These are phyloP conservation scores for Alternaria brassicae DNA, from an alignment of 2,329 filamentous ascomycete genomes.

Conservation along the genomic window DNA sequence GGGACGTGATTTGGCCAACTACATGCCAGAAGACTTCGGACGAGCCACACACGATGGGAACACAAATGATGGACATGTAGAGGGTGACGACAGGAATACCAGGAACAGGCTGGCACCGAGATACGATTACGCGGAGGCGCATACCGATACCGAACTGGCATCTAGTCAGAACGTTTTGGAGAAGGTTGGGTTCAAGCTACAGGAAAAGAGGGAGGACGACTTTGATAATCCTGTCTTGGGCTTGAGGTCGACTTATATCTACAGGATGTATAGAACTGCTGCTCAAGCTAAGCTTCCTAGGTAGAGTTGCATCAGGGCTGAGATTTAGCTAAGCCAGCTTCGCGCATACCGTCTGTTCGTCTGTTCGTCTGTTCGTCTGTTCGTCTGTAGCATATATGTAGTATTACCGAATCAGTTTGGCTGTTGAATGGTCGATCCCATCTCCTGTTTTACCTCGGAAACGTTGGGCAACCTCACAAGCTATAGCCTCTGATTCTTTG, in stretches of 20 bases:
- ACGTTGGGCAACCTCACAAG: slow-evolving; percentile 3
- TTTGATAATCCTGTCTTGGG: slow-evolving; percentile 49
- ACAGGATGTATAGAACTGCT: slow-evolving; percentile 36
- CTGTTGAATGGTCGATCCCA: neutral
- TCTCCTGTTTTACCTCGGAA: slow-evolving; percentile 3
- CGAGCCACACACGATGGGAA: slow-evolving; percentile 2
- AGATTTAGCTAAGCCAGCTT: neutral
- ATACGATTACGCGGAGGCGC: slow-evolving; percentile 49
- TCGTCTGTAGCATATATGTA: neutral
- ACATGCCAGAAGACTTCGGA: neutral
- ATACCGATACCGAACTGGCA: slow-evolving; percentile 59
- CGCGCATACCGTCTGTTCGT: neutral
- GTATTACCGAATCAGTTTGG: neutral
- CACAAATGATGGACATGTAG: neutral
- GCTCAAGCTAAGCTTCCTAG: neutral
- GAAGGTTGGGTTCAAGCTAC: slow-evolving; percentile 63
- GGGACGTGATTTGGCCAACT: neutral
- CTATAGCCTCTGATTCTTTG: neutral
- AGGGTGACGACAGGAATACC: neutral
- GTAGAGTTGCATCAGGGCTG: neutral
- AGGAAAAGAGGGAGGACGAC: slow-evolving; percentile 53
- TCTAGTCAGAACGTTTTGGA: slow-evolving; percentile 64
- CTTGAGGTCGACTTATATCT: slow-evolving; percentile 48
- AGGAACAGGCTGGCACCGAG: slow-evolving; percentile 4
- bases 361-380: neutral